Percentiles rank a stretch among this genome's conserved stretches.
phyloP scores from a whole-genome alignment of 2,329 filamentous ascomycete genomes.

The Emmonsiellopsis sp. region DNA sequence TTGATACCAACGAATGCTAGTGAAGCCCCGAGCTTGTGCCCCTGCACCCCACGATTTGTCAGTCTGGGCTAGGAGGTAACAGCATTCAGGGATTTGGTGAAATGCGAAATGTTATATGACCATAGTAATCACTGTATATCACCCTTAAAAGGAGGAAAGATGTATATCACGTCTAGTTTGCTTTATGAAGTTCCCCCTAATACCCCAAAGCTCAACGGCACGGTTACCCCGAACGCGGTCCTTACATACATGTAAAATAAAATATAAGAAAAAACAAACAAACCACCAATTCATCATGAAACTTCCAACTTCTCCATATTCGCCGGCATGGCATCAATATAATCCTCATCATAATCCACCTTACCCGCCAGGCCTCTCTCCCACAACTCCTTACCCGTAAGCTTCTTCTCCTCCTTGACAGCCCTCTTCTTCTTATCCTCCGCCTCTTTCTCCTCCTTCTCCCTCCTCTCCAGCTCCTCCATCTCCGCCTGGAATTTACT shows the following conservation, averaged over 20 bases:
- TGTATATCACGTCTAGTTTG: neutral
- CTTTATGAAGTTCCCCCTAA: neutral
- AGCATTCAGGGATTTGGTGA: too few species aligned
- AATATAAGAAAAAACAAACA: neutral
- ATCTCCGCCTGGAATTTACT: conserved; percentile 69
- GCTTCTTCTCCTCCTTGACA: conserved; percentile 55
- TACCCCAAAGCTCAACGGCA: neutral
- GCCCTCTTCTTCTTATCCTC: conserved; percentile 72
- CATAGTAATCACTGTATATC: neutral
- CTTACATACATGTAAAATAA: neutral
- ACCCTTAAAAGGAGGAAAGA: neutral
- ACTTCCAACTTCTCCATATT: conserved; percentile 62
- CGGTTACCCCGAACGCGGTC: neutral
- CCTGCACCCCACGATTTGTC: too few species aligned
- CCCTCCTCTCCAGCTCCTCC: conserved; percentile 57
- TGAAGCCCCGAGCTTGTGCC: too few species aligned
- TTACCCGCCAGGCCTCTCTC: conserved; percentile 61
- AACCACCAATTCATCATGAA: conserved; percentile 27
- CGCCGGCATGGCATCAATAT: conserved; percentile 50
- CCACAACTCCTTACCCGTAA: conserved; percentile 70
- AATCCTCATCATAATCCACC: conserved; percentile 57
- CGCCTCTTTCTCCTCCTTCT: conserved; percentile 64
- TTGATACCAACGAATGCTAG: too few species aligned
- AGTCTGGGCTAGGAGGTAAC: too few species aligned
- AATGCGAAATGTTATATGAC: too few species aligned